phyloP scores from a whole-genome alignment of 1,284 basidiomycete genomes.

The Meira miltonrushii region DNA sequence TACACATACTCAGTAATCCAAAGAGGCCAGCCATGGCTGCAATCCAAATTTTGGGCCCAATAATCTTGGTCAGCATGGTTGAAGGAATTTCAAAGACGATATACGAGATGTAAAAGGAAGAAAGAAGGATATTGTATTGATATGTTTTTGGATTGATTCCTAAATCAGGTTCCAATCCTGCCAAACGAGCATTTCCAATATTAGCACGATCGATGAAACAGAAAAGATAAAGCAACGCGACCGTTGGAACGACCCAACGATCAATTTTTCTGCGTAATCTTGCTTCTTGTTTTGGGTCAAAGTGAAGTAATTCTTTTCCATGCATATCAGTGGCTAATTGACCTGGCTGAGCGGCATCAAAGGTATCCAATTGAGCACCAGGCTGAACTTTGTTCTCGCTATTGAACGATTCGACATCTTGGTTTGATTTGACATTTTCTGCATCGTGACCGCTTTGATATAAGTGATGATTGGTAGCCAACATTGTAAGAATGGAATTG shows the following conservation, averaged over 20 bases:
- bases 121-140: slow-evolving; percentile 26
- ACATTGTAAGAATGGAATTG: no score
- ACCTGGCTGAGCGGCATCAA: no score
- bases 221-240: slow-evolving; percentile 26
- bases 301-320: no score
- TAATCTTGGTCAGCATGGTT: slow-evolving; percentile 12
- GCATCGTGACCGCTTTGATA: no score
- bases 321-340: no score
- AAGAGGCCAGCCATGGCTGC: slow-evolving; percentile 28
- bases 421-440: no score
- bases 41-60: slow-evolving; percentile 18
- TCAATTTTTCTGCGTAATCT: slow-evolving; percentile 41
- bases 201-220: slow-evolving; percentile 24
- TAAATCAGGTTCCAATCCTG: slow-evolving; percentile 34
- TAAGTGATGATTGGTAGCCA: no score
- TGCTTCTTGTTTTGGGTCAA: slow-evolving; percentile 23
- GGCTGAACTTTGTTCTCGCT: no score
- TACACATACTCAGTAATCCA: slow-evolving; percentile 23
- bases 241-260: slow-evolving; percentile 31
- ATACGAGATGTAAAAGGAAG: slow-evolving; percentile 31
- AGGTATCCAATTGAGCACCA: no score
- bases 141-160: slow-evolving; percentile 28
- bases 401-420: no score
- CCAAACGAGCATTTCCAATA: slow-evolving; percentile 43
- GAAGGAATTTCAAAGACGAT: slow-evolving; percentile 28